phyloP scores from a whole-genome alignment of 805 yeast species.

The Cyberlindnera galapagoensis region DNA sequence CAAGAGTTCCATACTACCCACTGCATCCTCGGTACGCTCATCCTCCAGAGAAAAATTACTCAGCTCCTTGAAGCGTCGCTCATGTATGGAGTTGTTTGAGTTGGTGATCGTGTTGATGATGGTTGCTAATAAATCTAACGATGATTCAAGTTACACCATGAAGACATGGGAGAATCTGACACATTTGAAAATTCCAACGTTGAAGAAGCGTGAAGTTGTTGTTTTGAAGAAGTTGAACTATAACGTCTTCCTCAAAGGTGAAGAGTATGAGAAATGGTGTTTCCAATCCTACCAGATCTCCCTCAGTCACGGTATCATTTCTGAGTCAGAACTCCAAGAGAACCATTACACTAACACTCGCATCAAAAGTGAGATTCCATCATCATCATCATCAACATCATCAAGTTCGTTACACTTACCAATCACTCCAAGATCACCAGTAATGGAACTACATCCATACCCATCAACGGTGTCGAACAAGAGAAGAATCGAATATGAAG shows the following conservation, averaged over 20 bases:
- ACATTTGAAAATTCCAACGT: slow-evolving; percentile 7
- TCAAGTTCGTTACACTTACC: slow-evolving; percentile 10
- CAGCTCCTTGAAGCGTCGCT: slow-evolving; percentile 3
- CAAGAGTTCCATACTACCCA: slow-evolving; percentile 7
- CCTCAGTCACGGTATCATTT: slow-evolving; percentile 4
- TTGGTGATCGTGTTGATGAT: slow-evolving; percentile 27
- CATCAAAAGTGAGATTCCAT: slow-evolving; percentile 1
- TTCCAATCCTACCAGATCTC: slow-evolving; percentile 6
- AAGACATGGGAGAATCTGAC: slow-evolving; percentile 40
- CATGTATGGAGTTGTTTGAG: slow-evolving; percentile 10
- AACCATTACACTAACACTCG: slow-evolving; percentile 1
- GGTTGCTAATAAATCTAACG: slow-evolving; percentile 38
- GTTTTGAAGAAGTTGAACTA: slow-evolving; percentile 19
- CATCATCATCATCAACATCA: neutral
- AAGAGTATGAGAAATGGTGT: slow-evolving; percentile 9
- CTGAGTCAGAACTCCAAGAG: too few species aligned
- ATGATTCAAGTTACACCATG: slow-evolving; percentile 44
- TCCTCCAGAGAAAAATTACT: slow-evolving; percentile 11
- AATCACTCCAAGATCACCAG: slow-evolving; percentile 21
- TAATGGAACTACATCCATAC: slow-evolving; percentile 4
- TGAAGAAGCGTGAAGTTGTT: slow-evolving; percentile 15
- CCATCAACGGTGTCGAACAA: too few species aligned
- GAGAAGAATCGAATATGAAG: neutral
- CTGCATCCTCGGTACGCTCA: neutral
- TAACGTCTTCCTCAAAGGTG: slow-evolving; percentile 17